Conservation (phyloP, 352 stramenopile genomes). For the Stephanocyclus meneghinianus region DNA sequence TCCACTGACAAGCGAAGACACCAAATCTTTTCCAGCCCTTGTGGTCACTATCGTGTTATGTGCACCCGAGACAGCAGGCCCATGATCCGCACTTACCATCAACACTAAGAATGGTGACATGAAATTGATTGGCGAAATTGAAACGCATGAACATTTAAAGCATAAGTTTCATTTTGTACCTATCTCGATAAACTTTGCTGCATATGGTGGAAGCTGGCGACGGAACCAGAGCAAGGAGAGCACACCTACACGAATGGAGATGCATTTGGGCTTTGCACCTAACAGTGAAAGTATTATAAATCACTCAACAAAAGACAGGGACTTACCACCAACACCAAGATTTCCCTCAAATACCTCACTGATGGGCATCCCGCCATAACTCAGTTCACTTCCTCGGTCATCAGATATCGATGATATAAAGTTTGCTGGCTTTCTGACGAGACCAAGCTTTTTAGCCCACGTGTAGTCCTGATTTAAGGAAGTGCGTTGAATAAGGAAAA, state of each 20-base stretch:
- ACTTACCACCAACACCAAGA: slow-evolving; percentile 86
- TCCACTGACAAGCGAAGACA: slow-evolving; percentile 94
- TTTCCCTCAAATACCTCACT: slow-evolving; percentile 92
- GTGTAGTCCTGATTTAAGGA: slow-evolving; percentile 85
- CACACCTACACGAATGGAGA: slow-evolving; percentile 77
- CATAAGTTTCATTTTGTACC: neutral
- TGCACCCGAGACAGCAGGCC: slow-evolving; percentile 91
- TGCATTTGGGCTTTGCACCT: neutral
- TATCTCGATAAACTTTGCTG: slow-evolving; percentile 96
- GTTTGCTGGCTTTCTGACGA: slow-evolving; percentile 94
- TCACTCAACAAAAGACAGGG: neutral
- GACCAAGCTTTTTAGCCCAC: slow-evolving; percentile 93
- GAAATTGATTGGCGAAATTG: neutral
- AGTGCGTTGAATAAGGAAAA: neutral
- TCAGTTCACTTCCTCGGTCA: slow-evolving; percentile 94
- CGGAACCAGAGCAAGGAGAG: slow-evolving; percentile 95
- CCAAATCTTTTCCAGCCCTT: slow-evolving; percentile 94
- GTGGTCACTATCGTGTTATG: slow-evolving; percentile 96
- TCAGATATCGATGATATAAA: slow-evolving; percentile 98
- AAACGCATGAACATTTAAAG: neutral
- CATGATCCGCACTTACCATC: slow-evolving; percentile 96
- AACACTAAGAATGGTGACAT: slow-evolving; percentile 75
- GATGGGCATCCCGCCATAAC: slow-evolving; percentile 93
- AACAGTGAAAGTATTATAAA: neutral
- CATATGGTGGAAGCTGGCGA: slow-evolving; percentile 83